Base-by-base conservation (phyloP, 1,139 yeast genomes). In the Debaryomyces nepalensis region DNA sequence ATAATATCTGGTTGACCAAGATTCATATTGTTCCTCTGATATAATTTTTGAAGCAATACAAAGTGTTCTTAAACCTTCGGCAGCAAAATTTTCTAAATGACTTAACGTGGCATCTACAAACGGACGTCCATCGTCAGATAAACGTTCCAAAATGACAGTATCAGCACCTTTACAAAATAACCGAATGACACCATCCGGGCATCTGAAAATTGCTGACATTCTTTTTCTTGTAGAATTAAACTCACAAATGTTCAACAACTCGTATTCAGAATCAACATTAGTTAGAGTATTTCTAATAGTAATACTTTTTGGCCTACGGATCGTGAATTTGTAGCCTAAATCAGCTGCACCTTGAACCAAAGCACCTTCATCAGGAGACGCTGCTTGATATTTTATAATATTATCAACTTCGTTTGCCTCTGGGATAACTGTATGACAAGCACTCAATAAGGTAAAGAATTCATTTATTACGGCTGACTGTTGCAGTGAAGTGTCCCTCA, bases 281-380 rank as follows among this genome's bases (percentile, higher is more conserved):
- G 75, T 61, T 12, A 64, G 47, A 15, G 81, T 79, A 42, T 76
- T 73, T 41, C 81, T 79, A 37, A 95, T 75, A 0, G 89, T 80
- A 31, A 95, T 87, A 18, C 87, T 77, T 50, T 84, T 84, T 5
- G 99, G 99, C 43, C 83, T 82, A 67, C 99, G 87, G 36, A 90
- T 81, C 9, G 79, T 77, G 60, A 95, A 95, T 50, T 78, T 84
- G 61, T 86, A 93, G 0, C 97, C 98, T 42, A 93, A 71, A 55
- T 73, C 75, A 0, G 70, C 95, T 14, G 97, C 99, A 45, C 99
- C 99, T 55, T 93, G 91, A 3, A 95, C 99, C 49, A 95, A 73
- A 0, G 99, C 99, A 43, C 99, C 99, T 70, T 95, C 99, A 67
- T 95, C 99, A 1, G 99, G 99, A 2, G 98, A 91, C 0, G 99